These are phyloP conservation scores for Xylariales sp. DNA, from an alignment of 2,329 filamentous ascomycete genomes.

Conservation along the genomic window DNA sequence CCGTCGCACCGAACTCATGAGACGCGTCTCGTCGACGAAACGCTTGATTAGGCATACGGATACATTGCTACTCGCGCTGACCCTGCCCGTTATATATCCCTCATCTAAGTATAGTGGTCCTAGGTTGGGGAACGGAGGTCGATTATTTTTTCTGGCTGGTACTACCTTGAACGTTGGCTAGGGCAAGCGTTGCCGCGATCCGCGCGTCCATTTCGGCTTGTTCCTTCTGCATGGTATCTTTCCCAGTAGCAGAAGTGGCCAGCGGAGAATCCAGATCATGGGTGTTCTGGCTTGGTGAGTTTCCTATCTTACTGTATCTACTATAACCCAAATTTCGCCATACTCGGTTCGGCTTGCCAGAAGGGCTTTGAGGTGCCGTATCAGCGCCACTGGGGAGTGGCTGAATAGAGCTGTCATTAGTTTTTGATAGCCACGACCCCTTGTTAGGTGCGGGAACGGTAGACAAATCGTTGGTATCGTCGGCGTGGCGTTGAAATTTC, in stretches of 20 bases:
- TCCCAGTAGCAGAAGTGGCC: background rate
- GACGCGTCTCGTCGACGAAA: background rate
- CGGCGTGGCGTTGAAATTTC: background rate
- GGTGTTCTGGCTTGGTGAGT: constrained; percentile 12
- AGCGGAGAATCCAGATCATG: background rate
- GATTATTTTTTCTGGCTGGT: constrained; percentile 16
- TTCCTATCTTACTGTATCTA: background rate
- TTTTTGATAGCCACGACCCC: constrained; percentile 5
- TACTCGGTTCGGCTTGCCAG: background rate
- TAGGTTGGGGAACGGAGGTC: background rate
- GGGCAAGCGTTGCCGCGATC: constrained; percentile 31
- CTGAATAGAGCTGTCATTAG: background rate
- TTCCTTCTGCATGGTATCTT: constrained; percentile 14
- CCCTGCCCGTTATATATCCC: background rate
- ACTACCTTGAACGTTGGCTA: constrained; percentile 14
- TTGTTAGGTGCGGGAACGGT: constrained; percentile 7
- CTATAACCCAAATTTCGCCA: background rate
- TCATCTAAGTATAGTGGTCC: background rate
- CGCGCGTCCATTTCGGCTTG: constrained; percentile 17
- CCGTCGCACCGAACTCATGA: too few relatives aligned
- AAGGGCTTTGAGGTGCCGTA: background rate
- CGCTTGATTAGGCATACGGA: background rate
- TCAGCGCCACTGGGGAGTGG: background rate
- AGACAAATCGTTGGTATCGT: background rate
- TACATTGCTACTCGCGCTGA: background rate